Conservation (phyloP, 495 filamentous ascomycete genomes). For the Xanthoparmelia taractica region DNA sequence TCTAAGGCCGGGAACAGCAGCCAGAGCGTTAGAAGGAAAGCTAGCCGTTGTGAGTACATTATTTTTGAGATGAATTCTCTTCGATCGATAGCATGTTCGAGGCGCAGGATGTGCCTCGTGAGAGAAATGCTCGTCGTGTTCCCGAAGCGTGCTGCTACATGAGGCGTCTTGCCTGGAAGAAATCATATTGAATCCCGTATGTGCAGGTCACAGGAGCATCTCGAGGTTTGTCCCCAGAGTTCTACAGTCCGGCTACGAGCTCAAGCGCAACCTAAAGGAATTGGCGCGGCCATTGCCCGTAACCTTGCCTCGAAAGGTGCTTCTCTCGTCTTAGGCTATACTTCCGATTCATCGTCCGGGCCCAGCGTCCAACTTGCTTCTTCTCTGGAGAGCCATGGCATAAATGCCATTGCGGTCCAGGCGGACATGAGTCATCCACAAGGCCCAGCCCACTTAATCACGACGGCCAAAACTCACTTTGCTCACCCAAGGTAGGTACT, state of each 20-base stretch:
- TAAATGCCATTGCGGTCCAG: conserved; percentile 45
- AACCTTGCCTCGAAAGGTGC: conserved; percentile 72
- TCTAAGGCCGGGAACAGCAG: conserved; percentile 9
- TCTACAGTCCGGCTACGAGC: not conserved
- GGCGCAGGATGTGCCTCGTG: not conserved
- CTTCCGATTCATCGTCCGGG: conserved; percentile 47
- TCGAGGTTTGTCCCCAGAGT: conserved; percentile 44
- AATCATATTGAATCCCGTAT: not conserved
- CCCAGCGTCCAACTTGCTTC: conserved; percentile 40
- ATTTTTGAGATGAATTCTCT: not conserved
- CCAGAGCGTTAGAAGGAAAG: conserved; percentile 50
- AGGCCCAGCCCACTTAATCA: conserved; percentile 37
- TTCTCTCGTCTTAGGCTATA: conserved; percentile 63
- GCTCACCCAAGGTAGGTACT: conserved; percentile 30
- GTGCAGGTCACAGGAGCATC: conserved; percentile 59
- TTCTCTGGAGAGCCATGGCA: conserved; percentile 36
- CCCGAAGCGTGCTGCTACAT: not conserved
- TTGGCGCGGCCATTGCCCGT: conserved; percentile 73
- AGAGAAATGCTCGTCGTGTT: not conserved
- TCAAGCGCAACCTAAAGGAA: conserved; percentile 45
- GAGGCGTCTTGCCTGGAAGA: not conserved
- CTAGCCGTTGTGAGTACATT: conserved; percentile 49
- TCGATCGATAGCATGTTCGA: not conserved
- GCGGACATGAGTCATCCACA: conserved; percentile 48
- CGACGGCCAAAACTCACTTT: conserved; percentile 45